Percentiles rank a stretch among this genome's conserved stretches.
These are phyloP conservation scores for Trichoderma sp. DNA, from an alignment of 2,329 filamentous ascomycete genomes.

Conservation along the genomic window DNA sequence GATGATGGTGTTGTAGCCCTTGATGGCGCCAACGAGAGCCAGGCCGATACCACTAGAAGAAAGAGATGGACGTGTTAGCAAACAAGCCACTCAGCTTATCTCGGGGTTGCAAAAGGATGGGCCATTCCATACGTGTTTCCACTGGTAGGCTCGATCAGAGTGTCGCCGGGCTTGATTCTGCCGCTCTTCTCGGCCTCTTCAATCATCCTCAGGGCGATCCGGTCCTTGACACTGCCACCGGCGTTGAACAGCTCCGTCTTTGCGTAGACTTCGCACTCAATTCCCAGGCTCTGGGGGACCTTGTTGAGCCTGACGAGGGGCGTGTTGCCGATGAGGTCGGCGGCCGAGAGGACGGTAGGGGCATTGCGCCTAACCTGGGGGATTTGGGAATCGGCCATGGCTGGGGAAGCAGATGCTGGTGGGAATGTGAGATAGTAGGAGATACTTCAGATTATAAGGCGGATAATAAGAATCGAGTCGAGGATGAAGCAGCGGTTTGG, in stretches of 20 bases:
- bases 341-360: constrained; percentile 58
- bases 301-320: constrained; percentile 93
- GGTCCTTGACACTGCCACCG: constrained; percentile 89
- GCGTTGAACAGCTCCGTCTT: constrained; percentile 95
- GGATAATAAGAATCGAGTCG: not conserved
- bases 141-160: constrained; percentile 94
- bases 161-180: constrained; percentile 95
- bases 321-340: constrained; percentile 90
- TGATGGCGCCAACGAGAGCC: constrained; percentile 89
- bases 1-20: constrained; percentile 98
- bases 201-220: constrained; percentile 95
- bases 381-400: constrained; percentile 27
- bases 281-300: constrained; percentile 84
- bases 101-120: constrained; percentile 19
- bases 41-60: constrained; percentile 73
- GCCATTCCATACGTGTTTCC: constrained; percentile 68
- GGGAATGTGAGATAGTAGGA: not conserved
- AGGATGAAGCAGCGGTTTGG: not conserved
- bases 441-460: not conserved
- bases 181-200: constrained; percentile 89
- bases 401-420: not conserved
- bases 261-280: constrained; percentile 84
- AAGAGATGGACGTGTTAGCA: constrained; percentile 28
- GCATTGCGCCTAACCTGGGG: constrained; percentile 34
- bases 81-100: not conserved